These are phyloP conservation scores for Pogostemon cablin DNA, from an alignment of 257 asterid species.

Conservation along the genomic window DNA sequence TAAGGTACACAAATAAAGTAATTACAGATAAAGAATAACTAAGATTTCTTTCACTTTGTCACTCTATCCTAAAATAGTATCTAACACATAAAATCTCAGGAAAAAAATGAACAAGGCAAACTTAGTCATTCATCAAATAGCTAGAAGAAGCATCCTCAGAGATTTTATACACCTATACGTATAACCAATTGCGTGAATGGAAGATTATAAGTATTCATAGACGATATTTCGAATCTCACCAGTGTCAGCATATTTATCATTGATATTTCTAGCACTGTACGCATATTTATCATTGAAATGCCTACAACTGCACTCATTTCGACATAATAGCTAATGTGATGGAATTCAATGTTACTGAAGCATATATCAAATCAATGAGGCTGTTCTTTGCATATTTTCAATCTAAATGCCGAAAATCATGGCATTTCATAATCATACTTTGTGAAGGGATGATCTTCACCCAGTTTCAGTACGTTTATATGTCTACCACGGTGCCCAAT, in stretches of 20 bases:
- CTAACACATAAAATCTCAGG: neutral
- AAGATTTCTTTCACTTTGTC: neutral
- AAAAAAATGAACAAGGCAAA: neutral
- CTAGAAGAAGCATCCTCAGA: constrained; percentile 3
- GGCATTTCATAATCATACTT: neutral
- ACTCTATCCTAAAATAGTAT: neutral
- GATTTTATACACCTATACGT: constrained; percentile 8
- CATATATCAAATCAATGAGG: neutral
- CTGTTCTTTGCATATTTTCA: neutral
- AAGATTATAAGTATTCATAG: neutral
- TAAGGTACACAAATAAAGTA: constrained; percentile 11
- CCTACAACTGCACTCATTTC: no score
- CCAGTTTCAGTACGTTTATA: neutral
- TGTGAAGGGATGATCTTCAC: constrained; percentile 12
- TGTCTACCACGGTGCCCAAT: neutral
- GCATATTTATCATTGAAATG: no score
- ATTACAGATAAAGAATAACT: constrained; percentile 12
- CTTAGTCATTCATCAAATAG: neutral
- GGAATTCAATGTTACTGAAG: no score
- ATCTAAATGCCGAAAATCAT: neutral
- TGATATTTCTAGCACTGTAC: no score
- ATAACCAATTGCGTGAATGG: neutral
- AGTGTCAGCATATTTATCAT: neutral
- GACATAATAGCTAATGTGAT: no score
- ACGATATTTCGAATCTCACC: neutral